Evolutionary conservation across 2,329 filamentous ascomycete species (phyloP).

Genomic region (Neofusicoccum cordaticola): DNA sequence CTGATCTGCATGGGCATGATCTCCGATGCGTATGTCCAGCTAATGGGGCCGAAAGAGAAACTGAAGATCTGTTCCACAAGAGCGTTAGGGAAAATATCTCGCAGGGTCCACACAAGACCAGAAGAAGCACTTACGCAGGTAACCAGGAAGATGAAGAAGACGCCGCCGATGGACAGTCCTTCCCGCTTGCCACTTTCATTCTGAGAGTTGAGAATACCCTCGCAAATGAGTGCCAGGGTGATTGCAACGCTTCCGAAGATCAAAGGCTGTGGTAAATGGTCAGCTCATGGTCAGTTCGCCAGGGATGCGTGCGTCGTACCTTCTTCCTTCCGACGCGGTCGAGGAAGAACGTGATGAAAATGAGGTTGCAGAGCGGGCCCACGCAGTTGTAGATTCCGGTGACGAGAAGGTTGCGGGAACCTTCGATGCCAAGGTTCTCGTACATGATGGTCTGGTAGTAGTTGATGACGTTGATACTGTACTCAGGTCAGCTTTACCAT

Average conservation of each 20-base stretch:
- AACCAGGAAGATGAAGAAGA: conserved; percentile 63
- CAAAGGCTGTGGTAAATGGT: conserved; percentile 47
- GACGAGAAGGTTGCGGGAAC: conserved; percentile 53
- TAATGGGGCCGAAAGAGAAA: conserved; percentile 58
- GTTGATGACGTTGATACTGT: conserved; percentile 54
- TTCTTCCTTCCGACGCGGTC: conserved; percentile 45
- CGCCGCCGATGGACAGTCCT: conserved; percentile 57
- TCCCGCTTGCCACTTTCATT: conserved; percentile 33
- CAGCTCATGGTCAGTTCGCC: not conserved
- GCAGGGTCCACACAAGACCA: conserved; percentile 32
- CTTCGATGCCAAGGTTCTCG: conserved; percentile 55
- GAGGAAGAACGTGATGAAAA: conserved; percentile 59
- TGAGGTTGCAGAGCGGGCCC: conserved; percentile 55
- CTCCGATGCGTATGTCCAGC: conserved; percentile 65
- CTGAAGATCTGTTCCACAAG: conserved; percentile 49
- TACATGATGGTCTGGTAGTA: conserved; percentile 64
- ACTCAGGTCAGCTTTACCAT: not conserved
- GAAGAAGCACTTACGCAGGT: conserved; percentile 30
- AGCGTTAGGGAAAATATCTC: not conserved
- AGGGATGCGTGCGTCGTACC: not conserved
- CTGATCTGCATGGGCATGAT: conserved; percentile 67
- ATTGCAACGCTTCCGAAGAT: conserved; percentile 55
- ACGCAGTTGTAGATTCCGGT: conserved; percentile 61
- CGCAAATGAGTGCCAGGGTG: conserved; percentile 57
- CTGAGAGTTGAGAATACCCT: conserved; percentile 53